Base-by-base conservation (phyloP, 2,329 filamentous ascomycete genomes). In the Paecilomyces dactylethromorphus region DNA sequence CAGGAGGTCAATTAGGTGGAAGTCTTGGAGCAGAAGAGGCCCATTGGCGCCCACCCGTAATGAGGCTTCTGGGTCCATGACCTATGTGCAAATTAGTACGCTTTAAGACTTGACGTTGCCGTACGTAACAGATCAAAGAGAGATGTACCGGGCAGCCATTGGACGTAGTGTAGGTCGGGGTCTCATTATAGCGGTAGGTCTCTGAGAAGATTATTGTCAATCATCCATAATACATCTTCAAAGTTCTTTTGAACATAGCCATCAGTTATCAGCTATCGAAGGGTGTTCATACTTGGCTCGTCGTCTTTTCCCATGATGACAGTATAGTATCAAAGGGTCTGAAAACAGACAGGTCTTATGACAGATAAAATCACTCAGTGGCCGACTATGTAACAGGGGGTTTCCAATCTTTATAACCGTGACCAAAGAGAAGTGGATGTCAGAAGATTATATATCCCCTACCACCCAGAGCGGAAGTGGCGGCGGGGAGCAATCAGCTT, bases 1-100 rank as follows among this genome's bases (percentile, higher is more conserved):
- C 12, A 88, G 78, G 33, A 85, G 72, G 63, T 87, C 86, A 64
- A 88, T 84, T 69, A 88, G 72, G 68, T 87, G 84, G 69, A 86
- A 86, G 69, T 87, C 84, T 66, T 87, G 84, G 22, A 88, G 80
- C 60, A 87, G 75, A 45, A 87, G 76, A 62, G 84, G 84, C 0
- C 84, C 84, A 64, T 82, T 82, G 54, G 71, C 68, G 54, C 84
- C 85, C 33, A 83, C 72, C 59, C 84, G 78, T 70, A 85, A 82
- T 56, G 75, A 74, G 15, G 76, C 74, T 64, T 81, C 76, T 18
- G 82, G 81, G 64, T 82, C 78, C 60, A 81, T 77, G 58, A 85
- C 78, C 62, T 74, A 60, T 15, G 32, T n/a, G 13, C 13, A 53
- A 15, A 35, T 60, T 52, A 59, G 57, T 54, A 60, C 24, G 22